A percentile compares a stretch with the other conserved stretches of the same genome.
Evolutionary conservation across 805 yeast species (phyloP).

Genomic region (Pichia cabralensis): DNA sequence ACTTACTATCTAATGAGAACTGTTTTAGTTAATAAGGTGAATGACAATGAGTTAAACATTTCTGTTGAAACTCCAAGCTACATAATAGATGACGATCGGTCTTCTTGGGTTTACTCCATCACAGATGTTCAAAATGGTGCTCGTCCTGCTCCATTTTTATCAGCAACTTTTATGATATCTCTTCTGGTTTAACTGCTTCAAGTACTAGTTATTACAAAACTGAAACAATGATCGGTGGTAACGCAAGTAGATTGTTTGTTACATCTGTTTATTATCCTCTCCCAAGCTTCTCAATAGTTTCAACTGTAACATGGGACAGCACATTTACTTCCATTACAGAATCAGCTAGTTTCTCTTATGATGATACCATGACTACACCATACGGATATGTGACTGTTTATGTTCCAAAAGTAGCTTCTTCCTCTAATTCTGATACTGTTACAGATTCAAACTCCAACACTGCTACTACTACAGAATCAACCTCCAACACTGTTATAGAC

Average conservation of each 20-base stretch:
- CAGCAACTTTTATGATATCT: background rate
- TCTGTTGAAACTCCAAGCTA: constrained; percentile 5
- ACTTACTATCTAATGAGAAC: constrained; percentile 13
- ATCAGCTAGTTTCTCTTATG: background rate
- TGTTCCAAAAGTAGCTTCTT: background rate
- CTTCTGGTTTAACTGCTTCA: background rate
- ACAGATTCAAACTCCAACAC: too few species aligned
- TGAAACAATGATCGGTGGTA: background rate
- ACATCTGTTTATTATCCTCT: background rate
- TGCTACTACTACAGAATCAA: too few species aligned
- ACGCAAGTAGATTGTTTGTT: background rate
- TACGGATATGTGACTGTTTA: background rate
- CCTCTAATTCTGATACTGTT: too few species aligned
- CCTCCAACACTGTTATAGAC: too few species aligned
- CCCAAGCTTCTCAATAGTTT: constrained; percentile 1
- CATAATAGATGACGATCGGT: constrained; percentile 1
- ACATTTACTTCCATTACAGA: background rate
- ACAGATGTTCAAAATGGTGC: background rate
- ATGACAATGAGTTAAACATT: constrained; percentile 4
- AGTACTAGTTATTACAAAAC: constrained; percentile 1
- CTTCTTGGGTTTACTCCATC: constrained; percentile 6
- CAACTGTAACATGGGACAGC: background rate
- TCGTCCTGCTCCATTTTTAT: background rate
- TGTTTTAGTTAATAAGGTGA: constrained; percentile 2
- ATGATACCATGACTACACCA: background rate